Base-by-base conservation (phyloP, 371 early-diverging fungal genomes). In the Mucor indicus region DNA sequence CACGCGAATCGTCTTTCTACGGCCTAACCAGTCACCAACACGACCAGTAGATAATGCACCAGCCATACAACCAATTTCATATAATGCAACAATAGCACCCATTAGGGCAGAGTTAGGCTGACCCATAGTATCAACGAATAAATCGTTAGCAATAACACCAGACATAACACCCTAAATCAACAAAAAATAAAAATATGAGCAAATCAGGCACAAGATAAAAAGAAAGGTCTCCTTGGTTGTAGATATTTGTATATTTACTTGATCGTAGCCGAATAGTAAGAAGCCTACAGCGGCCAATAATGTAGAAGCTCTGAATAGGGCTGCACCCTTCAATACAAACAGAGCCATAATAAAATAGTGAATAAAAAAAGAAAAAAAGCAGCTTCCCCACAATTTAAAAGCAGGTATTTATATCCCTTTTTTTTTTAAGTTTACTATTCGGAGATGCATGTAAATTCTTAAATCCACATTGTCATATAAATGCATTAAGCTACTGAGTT, bases 181-280 rank as follows among this genome's bases (percentile, higher is more conserved):
- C 16, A 4, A 20, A 1, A 5, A n/a, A n/a, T n/a, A n/a, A n/a
- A n/a, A n/a, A n/a, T n/a, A n/a, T n/a, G n/a, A n/a, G n/a, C n/a
- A n/a, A n/a, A n/a, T n/a, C n/a, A n/a, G n/a, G n/a, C n/a, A n/a
- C n/a, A n/a, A n/a, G n/a, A n/a, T n/a, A n/a, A n/a, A n/a, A n/a
- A n/a, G n/a, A n/a, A n/a, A n/a, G n/a, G n/a, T n/a, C n/a, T n/a
- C n/a, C n/a, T n/a, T n/a, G n/a, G n/a, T n/a, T n/a, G n/a, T n/a
- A n/a, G n/a, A n/a, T n/a, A 15, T 16, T 33, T 17, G 2, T 16
- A 35, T 29, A 27, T 31, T 13, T 61, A 60, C 68, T 48, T 69
- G 69, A 50, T 69, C 69, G 52, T 64, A 69, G 32, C 69, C 69
- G 44, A 64, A 69, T 7, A 69, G 49, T 33, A 69, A 43, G 37